phyloP scores from a whole-genome alignment of 345 rosid species.

The Eucalyptus cloeziana region DNA sequence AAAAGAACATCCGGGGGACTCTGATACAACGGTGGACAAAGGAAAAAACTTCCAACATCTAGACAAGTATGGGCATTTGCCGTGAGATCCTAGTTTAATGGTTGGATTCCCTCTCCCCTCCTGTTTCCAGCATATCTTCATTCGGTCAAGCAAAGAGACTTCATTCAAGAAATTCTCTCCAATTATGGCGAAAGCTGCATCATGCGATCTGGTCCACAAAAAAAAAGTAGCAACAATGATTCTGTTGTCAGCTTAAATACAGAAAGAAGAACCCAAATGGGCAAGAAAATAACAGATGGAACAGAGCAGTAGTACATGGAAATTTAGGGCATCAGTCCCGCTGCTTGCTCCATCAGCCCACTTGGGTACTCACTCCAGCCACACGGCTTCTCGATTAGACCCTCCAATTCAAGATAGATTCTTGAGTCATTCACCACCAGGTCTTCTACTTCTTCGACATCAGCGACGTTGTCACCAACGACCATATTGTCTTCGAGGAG shows the following conservation, averaged over 20 bases:
- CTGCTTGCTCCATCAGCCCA: conserved; percentile 10
- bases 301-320: background rate
- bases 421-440: conserved; percentile 4
- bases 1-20: background rate
- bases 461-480: background rate
- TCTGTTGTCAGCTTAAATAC: background rate
- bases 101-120: background rate
- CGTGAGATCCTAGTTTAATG: background rate
- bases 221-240: background rate
- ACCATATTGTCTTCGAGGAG: background rate
- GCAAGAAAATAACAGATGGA: background rate
- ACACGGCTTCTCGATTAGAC: conserved; percentile 17
- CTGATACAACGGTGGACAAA: background rate
- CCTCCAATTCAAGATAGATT: conserved; percentile 24
- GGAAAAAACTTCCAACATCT: background rate
- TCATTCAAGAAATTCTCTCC: background rate
- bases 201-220: background rate
- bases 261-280: background rate
- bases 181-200: background rate
- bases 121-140: background rate
- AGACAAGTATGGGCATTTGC: background rate
- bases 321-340: background rate
- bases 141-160: background rate
- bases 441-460: background rate
- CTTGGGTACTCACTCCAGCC: conserved; percentile 4